Conservation (phyloP, 257 asterid species). For the Nicotiana benthamiana region DNA sequence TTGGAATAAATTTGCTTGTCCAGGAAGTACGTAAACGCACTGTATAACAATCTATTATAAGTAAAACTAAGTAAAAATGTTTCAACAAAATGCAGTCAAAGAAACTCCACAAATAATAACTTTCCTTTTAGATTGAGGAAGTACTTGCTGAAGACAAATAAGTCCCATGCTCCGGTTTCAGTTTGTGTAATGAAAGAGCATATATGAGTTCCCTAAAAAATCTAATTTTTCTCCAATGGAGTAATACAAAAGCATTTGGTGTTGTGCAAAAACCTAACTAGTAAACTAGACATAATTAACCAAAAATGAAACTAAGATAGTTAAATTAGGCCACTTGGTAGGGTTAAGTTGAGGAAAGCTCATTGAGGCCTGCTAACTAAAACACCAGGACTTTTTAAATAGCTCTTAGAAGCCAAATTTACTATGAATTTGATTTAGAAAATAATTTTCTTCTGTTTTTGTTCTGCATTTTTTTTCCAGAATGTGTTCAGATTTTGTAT, state of each 20-base stretch:
- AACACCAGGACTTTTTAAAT: not conserved
- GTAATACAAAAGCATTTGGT: not conserved
- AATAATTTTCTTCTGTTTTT: not conserved
- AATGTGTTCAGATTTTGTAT: not conserved
- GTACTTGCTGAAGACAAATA: not conserved
- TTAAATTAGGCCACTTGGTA: not conserved
- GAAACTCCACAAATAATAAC: not conserved
- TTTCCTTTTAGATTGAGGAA: not conserved
- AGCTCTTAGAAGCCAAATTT: not conserved
- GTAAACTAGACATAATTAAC: not conserved
- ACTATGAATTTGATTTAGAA: not conserved
- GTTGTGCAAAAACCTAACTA: not conserved
- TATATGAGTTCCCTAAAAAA: not conserved
- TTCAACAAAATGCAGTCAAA: not conserved
- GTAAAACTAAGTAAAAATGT: not conserved
- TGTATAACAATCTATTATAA: not conserved
- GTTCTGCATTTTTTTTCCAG: not conserved
- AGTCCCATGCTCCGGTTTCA: not conserved
- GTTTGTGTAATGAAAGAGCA: not conserved
- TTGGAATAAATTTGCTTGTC: not conserved
- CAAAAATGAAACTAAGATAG: not conserved
- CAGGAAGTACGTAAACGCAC: not conserved
- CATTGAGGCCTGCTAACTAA: not conserved
- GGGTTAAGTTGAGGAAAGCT: not conserved
- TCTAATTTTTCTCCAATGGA: not conserved